Evolutionary conservation across 331 rosid species (phyloP).

Genomic region (Malus hybrid): DNA sequence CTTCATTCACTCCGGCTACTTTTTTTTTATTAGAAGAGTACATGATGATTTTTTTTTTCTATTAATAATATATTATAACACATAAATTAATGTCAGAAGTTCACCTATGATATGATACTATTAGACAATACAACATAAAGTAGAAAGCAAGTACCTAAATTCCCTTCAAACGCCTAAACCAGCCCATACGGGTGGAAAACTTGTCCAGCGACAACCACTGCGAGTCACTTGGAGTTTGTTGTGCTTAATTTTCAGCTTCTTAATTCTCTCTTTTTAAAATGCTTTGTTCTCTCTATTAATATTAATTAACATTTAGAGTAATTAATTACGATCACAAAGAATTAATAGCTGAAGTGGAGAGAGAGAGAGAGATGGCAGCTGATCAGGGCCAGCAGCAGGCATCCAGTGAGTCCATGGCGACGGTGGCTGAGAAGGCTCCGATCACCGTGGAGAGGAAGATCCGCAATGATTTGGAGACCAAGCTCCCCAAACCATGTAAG

Average conservation of each 20-base stretch:
- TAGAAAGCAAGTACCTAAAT: background rate
- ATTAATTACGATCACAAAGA: background rate
- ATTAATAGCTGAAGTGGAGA: background rate
- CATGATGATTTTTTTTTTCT: no score
- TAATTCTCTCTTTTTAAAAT: background rate
- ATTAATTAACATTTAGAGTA: background rate
- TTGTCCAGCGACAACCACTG: background rate
- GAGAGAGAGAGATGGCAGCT: slow-evolving; percentile 18
- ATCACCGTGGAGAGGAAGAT: slow-evolving; percentile 43
- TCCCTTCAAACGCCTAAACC: background rate
- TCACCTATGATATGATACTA: no score
- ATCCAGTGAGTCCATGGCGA: slow-evolving; percentile 43
- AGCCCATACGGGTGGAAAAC: background rate
- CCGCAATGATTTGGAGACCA: slow-evolving; percentile 43
- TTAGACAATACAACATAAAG: background rate
- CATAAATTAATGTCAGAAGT: no score
- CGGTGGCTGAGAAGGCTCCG: slow-evolving; percentile 58
- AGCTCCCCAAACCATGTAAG: slow-evolving; percentile 59
- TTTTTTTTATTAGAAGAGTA: no score
- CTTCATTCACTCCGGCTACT: no score
- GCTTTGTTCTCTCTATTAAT: background rate
- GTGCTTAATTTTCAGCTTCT: background rate
- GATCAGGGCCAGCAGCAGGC: background rate
- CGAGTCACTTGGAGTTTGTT: slow-evolving; percentile 39
- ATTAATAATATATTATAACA: no score